phyloP scores from a whole-genome alignment of 305 asterid genomes.

The Rubia tinctorum region DNA sequence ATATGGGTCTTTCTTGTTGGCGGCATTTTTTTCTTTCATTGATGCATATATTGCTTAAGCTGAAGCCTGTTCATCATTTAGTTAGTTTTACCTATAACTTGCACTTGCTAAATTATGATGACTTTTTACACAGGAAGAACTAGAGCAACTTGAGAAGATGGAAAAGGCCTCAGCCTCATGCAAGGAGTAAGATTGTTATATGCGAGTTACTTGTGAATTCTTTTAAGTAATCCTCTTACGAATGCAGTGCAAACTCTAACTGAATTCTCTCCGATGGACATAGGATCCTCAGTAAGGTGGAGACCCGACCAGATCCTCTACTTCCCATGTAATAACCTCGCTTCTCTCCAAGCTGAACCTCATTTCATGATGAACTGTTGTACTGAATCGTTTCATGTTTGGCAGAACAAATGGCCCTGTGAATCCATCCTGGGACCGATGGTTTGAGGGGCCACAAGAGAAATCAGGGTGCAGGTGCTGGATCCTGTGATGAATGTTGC shows the following conservation, averaged over 20 bases:
- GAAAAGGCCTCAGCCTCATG: constrained; percentile 85
- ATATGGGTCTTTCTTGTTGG: not conserved
- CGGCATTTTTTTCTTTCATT: not conserved
- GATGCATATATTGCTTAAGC: not conserved
- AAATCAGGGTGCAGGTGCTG: constrained; percentile 35
- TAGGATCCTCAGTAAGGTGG: constrained; percentile 27
- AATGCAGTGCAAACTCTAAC: constrained; percentile 11
- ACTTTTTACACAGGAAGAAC: constrained; percentile 63
- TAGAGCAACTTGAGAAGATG: constrained; percentile 79
- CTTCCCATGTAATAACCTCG: constrained; percentile 25
- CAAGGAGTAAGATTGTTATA: constrained; percentile 69
- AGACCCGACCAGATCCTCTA: constrained; percentile 28
- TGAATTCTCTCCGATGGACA: not conserved
- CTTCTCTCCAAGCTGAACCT: not conserved
- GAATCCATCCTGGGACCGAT: constrained; percentile 35
- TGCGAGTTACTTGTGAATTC: not conserved
- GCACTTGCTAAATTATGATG: constrained; percentile 11
- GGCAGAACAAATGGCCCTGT: constrained; percentile 29
- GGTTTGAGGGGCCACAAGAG: constrained; percentile 34
- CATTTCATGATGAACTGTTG: not conserved
- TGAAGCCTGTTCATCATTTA: not conserved
- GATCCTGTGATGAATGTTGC: constrained; percentile 22
- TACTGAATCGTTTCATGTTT: constrained; percentile 11
- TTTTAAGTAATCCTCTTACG: not conserved
- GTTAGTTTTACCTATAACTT: not conserved